Evolutionary conservation across 2,329 filamentous ascomycete species (phyloP).

Genomic region (Arachnopeziza araneosa): DNA sequence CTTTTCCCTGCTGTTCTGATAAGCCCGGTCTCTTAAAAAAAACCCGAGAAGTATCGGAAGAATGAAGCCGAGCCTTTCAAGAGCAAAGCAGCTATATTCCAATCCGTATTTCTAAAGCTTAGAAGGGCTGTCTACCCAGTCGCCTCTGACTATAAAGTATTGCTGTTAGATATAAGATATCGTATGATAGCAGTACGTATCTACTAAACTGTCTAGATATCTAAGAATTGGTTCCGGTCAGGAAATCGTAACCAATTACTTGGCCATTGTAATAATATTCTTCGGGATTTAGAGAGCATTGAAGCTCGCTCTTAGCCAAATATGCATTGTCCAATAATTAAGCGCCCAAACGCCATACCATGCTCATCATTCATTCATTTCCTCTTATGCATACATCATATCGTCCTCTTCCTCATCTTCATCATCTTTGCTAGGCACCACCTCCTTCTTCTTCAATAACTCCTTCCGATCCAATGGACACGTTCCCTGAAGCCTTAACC

Average conservation of each 20-base stretch:
- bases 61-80: not conserved
- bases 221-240: too few relatives aligned
- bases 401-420: slow-evolving; percentile 49
- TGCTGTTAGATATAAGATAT: too few relatives aligned
- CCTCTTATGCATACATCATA: slow-evolving; percentile 40
- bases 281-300: too few relatives aligned
- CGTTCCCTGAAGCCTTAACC: slow-evolving; percentile 58
- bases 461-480: slow-evolving; percentile 60
- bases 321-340: not conserved
- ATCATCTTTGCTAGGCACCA: slow-evolving; percentile 20
- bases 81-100: not conserved
- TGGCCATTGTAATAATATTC: too few relatives aligned
- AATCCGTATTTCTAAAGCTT: not conserved
- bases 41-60: not conserved
- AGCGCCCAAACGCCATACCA: slow-evolving; percentile 19
- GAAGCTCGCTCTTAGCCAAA: not conserved
- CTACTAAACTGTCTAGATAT: too few relatives aligned
- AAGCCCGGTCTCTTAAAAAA: not conserved
- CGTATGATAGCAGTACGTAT: too few relatives aligned
- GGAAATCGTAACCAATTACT: too few relatives aligned
- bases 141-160: too few relatives aligned
- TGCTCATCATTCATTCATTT: not conserved
- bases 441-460: slow-evolving; percentile 49
- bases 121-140: too few relatives aligned
- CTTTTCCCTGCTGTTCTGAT: too few relatives aligned